These are phyloP conservation scores for Juglanconis sp. DNA, from an alignment of 2,329 filamentous ascomycete species.

Conservation along the genomic window DNA sequence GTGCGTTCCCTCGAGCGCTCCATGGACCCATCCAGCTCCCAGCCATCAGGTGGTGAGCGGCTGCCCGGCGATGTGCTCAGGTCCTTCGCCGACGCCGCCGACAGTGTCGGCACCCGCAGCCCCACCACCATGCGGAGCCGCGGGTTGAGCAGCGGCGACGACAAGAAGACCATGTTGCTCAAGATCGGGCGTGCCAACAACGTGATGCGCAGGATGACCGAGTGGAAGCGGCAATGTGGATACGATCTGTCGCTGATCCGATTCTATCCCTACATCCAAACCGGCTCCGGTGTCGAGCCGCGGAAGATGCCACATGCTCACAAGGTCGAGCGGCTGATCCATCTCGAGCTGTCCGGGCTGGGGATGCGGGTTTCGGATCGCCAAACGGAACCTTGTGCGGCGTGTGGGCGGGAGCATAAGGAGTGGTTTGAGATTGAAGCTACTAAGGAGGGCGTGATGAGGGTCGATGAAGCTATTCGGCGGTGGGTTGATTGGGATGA, in stretches of 20 bases:
- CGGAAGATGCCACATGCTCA: slow-evolving; percentile 81
- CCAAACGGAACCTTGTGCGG: slow-evolving; percentile 55
- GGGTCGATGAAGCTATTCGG: slow-evolving; percentile 66
- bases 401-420: slow-evolving; percentile 79
- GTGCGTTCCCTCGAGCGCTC: slow-evolving; percentile 42
- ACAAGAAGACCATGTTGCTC: slow-evolving; percentile 60
- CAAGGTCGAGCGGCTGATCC: slow-evolving; percentile 84
- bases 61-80: slow-evolving; percentile 55
- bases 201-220: slow-evolving; percentile 83
- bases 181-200: slow-evolving; percentile 72
- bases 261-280: slow-evolving; percentile 80
- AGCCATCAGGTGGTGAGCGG: slow-evolving; percentile 35
- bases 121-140: slow-evolving; percentile 15
- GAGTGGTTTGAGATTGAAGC: slow-evolving; percentile 91
- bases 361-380: slow-evolving; percentile 50
- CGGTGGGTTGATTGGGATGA: slow-evolving; percentile 87
- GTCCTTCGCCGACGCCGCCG: slow-evolving; percentile 40
- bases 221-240: slow-evolving; percentile 92
- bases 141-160: slow-evolving; percentile 23
- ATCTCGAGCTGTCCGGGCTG: slow-evolving; percentile 76
- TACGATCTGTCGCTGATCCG: slow-evolving; percentile 84
- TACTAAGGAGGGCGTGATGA: slow-evolving; percentile 15
- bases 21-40: slow-evolving; percentile 44
- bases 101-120: slow-evolving; percentile 22
- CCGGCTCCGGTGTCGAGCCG: slow-evolving; percentile 37